phyloP scores from a whole-genome alignment of 2,329 filamentous ascomycete genomes.

The Tricladium varicosporioides region DNA sequence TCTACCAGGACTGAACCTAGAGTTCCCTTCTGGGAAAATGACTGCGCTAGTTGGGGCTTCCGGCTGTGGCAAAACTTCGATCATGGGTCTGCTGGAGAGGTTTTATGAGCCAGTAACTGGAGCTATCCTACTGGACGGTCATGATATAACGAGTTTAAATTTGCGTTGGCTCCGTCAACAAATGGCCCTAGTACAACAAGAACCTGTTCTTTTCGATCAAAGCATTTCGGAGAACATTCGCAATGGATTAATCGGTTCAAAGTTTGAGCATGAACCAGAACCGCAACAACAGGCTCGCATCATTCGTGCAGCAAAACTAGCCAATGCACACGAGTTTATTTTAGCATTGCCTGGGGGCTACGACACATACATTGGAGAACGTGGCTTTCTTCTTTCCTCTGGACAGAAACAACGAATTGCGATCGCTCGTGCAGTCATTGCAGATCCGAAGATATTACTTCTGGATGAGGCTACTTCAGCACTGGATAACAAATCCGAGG shows the following conservation, averaged over 20 bases:
- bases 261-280: not conserved
- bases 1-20: slow-evolving; percentile 38
- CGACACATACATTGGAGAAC: slow-evolving; percentile 85
- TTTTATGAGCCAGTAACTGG: slow-evolving; percentile 40
- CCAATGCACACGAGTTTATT: slow-evolving; percentile 91
- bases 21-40: slow-evolving; percentile 39
- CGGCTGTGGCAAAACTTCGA: slow-evolving; percentile 39
- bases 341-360: slow-evolving; percentile 70
- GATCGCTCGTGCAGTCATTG: slow-evolving; percentile 83
- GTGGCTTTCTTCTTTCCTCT: slow-evolving; percentile 83
- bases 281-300: slow-evolving; percentile 41
- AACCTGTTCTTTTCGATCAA: slow-evolving; percentile 50
- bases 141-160: slow-evolving; percentile 30
- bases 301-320: slow-evolving; percentile 77
- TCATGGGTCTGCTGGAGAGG: slow-evolving; percentile 39
- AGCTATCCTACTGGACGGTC: slow-evolving; percentile 32
- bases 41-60: slow-evolving; percentile 42
- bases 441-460: slow-evolving; percentile 82
- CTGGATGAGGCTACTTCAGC: slow-evolving; percentile 92
- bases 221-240: slow-evolving; percentile 36
- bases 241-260: slow-evolving; percentile 9
- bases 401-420: slow-evolving; percentile 94
- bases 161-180: slow-evolving; percentile 26
- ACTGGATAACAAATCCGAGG: slow-evolving; percentile 88
- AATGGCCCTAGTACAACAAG: slow-evolving; percentile 32